Conservation (phyloP, 768 basidiomycete species). For the Lentinula lateritia region DNA sequence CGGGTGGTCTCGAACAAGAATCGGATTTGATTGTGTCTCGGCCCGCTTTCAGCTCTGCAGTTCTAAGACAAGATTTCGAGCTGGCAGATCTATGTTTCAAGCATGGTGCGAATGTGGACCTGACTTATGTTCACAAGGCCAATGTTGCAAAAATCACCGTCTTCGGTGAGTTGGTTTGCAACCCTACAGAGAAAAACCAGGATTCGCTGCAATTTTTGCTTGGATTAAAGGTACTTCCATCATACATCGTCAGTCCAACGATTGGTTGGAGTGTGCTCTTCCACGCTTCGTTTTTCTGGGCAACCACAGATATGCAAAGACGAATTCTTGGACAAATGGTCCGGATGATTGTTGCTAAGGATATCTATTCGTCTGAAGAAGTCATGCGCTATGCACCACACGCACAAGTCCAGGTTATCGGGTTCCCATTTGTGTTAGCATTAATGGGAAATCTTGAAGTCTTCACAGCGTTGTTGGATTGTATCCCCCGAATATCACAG, state of each 20-base stretch:
- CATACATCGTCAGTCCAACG: constrained; percentile 2
- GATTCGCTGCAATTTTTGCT: neutral
- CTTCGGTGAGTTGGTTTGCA: constrained; percentile 5
- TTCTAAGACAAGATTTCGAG: constrained; percentile 7
- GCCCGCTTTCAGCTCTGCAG: constrained; percentile 8
- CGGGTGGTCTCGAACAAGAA: neutral
- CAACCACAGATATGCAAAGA: neutral
- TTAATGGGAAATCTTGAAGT: neutral
- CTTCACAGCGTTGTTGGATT: neutral
- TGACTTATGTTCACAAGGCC: neutral
- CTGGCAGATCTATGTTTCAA: constrained; percentile 5
- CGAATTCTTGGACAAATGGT: neutral
- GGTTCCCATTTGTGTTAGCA: neutral
- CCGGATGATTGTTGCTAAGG: neutral
- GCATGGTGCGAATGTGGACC: constrained; percentile 6
- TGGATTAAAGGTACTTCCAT: neutral
- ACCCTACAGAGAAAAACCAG: constrained; percentile 5
- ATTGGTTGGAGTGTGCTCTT: neutral
- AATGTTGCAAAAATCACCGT: neutral
- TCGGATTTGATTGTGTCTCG: neutral
- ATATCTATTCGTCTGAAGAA: neutral
- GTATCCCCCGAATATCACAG: neutral
- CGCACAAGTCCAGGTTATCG: neutral
- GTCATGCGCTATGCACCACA: neutral
- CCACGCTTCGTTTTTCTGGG: neutral